These are phyloP conservation scores for Aschersonia sp. DNA, from an alignment of 2,329 filamentous ascomycete genomes.

Conservation along the genomic window DNA sequence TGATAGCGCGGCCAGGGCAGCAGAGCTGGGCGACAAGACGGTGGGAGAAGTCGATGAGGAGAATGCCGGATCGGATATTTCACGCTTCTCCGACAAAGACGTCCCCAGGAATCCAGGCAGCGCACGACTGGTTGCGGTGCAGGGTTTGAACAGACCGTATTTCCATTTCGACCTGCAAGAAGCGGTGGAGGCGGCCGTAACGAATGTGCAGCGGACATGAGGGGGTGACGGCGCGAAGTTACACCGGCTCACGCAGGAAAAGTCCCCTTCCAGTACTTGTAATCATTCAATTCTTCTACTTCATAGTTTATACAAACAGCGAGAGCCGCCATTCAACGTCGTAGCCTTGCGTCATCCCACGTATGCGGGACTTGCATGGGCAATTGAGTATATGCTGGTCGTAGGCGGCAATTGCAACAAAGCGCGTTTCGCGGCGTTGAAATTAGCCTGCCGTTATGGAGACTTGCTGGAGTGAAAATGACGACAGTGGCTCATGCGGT, in stretches of 20 bases:
- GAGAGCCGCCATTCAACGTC: too few species aligned
- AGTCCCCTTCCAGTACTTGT: not conserved
- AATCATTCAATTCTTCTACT: too few species aligned
- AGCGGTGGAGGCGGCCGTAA: constrained; percentile 28
- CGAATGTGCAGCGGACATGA: constrained; percentile 15
- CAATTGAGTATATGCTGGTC: too few species aligned
- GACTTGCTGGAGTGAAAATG: not conserved
- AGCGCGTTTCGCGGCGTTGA: not conserved
- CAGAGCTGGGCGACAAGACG: constrained; percentile 26
- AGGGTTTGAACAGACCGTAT: constrained; percentile 33
- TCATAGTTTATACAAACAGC: too few species aligned
- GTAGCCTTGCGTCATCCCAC: too few species aligned
- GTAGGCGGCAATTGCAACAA: too few species aligned
- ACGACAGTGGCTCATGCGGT: not conserved
- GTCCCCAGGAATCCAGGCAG: constrained; percentile 13
- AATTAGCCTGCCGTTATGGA: not conserved
- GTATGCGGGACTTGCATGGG: too few species aligned
- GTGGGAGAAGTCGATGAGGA: constrained; percentile 14
- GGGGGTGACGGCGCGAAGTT: too few species aligned
- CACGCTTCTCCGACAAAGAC: constrained; percentile 12
- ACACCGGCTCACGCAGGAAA: not conserved
- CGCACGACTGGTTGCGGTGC: constrained; percentile 20
- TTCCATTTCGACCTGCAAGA: constrained; percentile 37
- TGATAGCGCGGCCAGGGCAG: constrained; percentile 38
- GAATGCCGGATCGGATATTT: constrained; percentile 10